phyloP scores from a whole-genome alignment of 495 filamentous ascomycete species.

The Penicillium verhagenii region DNA sequence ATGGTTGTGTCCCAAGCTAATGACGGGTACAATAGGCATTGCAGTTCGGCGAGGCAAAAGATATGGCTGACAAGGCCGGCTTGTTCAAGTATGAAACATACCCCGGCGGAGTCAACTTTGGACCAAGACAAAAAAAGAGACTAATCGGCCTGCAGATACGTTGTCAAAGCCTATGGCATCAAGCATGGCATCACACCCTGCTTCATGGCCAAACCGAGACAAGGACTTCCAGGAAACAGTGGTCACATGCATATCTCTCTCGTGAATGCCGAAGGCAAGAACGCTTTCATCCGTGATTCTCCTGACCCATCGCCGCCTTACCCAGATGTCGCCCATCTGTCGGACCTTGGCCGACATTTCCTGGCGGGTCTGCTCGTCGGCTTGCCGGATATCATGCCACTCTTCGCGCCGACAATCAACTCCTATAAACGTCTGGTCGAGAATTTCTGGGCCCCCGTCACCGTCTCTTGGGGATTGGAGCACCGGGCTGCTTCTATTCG shows the following conservation, averaged over 20 bases:
- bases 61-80: constrained; percentile 87
- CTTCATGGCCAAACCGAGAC: constrained; percentile 98
- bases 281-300: constrained; percentile 73
- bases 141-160: constrained; percentile 52
- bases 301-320: constrained; percentile 68
- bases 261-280: constrained; percentile 64
- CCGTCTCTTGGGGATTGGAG: constrained; percentile 94
- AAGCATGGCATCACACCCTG: constrained; percentile 90
- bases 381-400: constrained; percentile 91
- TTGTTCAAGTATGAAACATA: constrained; percentile 74
- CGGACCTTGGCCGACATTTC: constrained; percentile 88
- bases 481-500: constrained; percentile 91
- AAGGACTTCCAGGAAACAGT: constrained; percentile 87
- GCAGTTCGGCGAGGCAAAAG: constrained; percentile 75
- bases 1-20: not conserved
- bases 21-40: constrained; percentile 55
- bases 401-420: constrained; percentile 92
- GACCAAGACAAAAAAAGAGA: not conserved
- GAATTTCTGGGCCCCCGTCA: constrained; percentile 98
- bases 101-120: not conserved
- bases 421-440: constrained; percentile 97
- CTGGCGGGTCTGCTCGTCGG: constrained; percentile 87
- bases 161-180: constrained; percentile 80
- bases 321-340: constrained; percentile 73
- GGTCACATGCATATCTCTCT: constrained; percentile 92